These are phyloP conservation scores for Candida cerambycidarum DNA, from an alignment of 805 yeast species.

Conservation along the genomic window DNA sequence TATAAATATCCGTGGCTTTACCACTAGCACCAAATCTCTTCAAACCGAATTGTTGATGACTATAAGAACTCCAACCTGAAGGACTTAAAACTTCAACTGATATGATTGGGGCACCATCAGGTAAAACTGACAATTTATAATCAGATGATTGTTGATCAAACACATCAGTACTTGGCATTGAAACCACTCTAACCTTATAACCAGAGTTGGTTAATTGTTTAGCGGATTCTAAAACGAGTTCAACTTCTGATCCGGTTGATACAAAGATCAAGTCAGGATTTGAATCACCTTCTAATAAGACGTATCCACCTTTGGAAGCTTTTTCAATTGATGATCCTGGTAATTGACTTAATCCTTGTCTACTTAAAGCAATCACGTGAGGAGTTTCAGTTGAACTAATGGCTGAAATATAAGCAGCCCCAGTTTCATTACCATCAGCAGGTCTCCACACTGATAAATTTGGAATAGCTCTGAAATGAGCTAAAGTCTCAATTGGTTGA, in stretches of 20 bases:
- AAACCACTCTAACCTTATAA: slow-evolving; percentile 77
- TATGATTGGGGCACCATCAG: slow-evolving; percentile 90
- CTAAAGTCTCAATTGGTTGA: slow-evolving; percentile 86
- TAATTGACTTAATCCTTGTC: slow-evolving; percentile 90
- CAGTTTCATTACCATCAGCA: slow-evolving; percentile 86
- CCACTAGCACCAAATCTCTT: slow-evolving; percentile 97
- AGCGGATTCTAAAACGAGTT: slow-evolving; percentile 78
- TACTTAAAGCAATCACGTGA: slow-evolving; percentile 70
- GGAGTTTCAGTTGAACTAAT: slow-evolving; percentile 64
- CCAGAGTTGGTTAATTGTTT: slow-evolving; percentile 68
- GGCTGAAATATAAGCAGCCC: slow-evolving; percentile 77
- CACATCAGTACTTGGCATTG: slow-evolving; percentile 88
- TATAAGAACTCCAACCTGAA: slow-evolving; percentile 89
- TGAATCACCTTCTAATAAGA: slow-evolving; percentile 49
- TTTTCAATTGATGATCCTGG: slow-evolving; percentile 89
- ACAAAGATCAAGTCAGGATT: slow-evolving; percentile 71
- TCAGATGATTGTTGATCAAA: slow-evolving; percentile 81
- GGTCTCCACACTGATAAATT: slow-evolving; percentile 88
- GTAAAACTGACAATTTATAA: slow-evolving; percentile 83
- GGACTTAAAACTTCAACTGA: slow-evolving; percentile 93
- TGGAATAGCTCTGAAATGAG: slow-evolving; percentile 83
- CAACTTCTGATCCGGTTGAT: slow-evolving; percentile 94
- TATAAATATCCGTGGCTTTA: slow-evolving; percentile 77
- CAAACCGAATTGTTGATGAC: slow-evolving; percentile 95
- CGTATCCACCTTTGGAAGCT: slow-evolving; percentile 95